These are phyloP conservation scores for Chrysosphaeria jannelii DNA, from an alignment of 2,329 filamentous ascomycete genomes.

Conservation along the genomic window DNA sequence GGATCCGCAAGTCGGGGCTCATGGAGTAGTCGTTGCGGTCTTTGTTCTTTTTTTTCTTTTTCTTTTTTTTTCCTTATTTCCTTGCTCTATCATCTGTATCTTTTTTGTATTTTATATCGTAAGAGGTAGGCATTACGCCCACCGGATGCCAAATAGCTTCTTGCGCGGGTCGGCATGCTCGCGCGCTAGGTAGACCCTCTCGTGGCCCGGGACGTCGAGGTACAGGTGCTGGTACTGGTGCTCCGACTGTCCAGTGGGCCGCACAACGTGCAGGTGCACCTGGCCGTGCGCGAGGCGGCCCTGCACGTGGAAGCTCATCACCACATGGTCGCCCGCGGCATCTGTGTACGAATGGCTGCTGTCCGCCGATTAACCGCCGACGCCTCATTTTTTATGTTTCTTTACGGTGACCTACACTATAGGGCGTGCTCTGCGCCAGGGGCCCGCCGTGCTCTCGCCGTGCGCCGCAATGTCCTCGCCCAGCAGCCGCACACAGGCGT, in stretches of 20 bases:
- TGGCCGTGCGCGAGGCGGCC: constrained; percentile 45
- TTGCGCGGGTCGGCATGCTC: too few species aligned
- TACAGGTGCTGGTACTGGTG: constrained; percentile 57
- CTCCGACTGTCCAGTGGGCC: constrained; percentile 28
- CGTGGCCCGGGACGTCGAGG: constrained; percentile 46
- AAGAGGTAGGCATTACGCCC: too few species aligned
- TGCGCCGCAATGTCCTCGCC: constrained; percentile 50
- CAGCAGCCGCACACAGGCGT: constrained; percentile 39
- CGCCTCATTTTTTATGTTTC: too few species aligned
- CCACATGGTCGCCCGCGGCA: constrained; percentile 41
- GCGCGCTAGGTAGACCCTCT: constrained; percentile 24
- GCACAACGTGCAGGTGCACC: constrained; percentile 52
- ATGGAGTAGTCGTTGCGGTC: not conserved
- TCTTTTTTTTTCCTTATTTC: not conserved
- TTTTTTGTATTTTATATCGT: too few species aligned
- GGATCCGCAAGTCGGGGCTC: constrained; percentile 18
- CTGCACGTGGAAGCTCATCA: constrained; percentile 68
- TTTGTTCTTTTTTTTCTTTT: not conserved
- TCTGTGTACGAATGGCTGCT: constrained; percentile 41
- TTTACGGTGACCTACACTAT: constrained; percentile 21
- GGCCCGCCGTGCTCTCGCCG: constrained; percentile 53
- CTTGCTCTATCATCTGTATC: too few species aligned
- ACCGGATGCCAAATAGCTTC: constrained; percentile 31
- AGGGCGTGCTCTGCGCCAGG: constrained; percentile 41
- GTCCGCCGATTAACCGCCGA: too few species aligned